Evolutionary conservation across 2,329 filamentous ascomycete species (phyloP), one percentile per base, ranked within the genome.

Genomic region (Blumeriella jaapii): DNA sequence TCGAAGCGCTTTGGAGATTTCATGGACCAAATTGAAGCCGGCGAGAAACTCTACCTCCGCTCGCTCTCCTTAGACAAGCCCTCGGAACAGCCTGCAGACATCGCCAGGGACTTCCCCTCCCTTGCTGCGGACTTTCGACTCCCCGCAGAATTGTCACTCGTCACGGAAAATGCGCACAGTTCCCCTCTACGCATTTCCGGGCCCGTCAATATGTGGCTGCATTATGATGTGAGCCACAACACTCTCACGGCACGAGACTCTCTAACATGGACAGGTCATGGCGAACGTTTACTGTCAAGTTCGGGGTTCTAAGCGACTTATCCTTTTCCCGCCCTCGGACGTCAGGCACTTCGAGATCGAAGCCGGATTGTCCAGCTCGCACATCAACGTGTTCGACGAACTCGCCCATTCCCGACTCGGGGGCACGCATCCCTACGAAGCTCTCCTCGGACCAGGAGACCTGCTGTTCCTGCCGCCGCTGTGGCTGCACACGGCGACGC

Each of bases 211-310:
- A 82, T 94, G 72, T 94, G 87, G 86, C 65, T 93, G 19, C 84
- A 93, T 58, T 93, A 91, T 61, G 83, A 93, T 59, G 77, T 80
- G 55, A 59, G 66, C 57, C 4, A 24, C 4, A 9, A 8, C 12
- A 4, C 7, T 3, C 22, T 24, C 22, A n/a, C 4, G 22, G 22
- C 22, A 24, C 12, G 22, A 24, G 22, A 24, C 12, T 10, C 7
- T 10, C 7, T 24, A 4, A 51, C 44, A 34, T 31, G 29, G 44
- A 31, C 38, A 82, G 71, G 83, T 91, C 11, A 86, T 93, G 69
- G 82, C 84, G 31, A 94, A 93, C 50, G 66, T 93, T 3, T 78
- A 91, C 41, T 85, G 78, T 50, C 86, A 94, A 54, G 68, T 93
- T 33, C 61, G 63, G 23, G 85, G 86, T 4, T 67, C 69, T 1